These are phyloP conservation scores for Marasmius oreades DNA, from an alignment of 1,284 basidiomycete genomes.

Conservation along the genomic window DNA sequence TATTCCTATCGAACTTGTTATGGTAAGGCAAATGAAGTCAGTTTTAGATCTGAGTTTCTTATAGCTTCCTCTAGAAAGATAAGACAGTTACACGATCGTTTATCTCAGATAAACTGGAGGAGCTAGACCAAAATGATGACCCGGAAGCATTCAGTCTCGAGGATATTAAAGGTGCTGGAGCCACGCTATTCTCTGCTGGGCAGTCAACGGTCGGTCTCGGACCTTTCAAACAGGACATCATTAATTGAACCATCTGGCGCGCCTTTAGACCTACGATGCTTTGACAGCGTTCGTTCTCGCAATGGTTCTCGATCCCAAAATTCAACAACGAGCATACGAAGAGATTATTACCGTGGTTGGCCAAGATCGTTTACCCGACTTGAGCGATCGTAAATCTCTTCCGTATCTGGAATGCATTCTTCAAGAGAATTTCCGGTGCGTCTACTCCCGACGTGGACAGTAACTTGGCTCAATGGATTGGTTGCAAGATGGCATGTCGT, in stretches of 20 bases:
- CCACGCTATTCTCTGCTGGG: neutral
- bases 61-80: neutral
- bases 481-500: neutral
- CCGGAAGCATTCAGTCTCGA: neutral
- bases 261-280: neutral
- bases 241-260: neutral
- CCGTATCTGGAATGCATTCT: neutral
- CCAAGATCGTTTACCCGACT: neutral
- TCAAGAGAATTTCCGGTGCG: neutral
- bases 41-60: neutral
- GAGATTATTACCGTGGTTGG: conserved; percentile 1
- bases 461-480: neutral
- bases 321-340: conserved; percentile 1
- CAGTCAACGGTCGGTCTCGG: neutral
- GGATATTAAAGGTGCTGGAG: neutral
- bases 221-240: neutral
- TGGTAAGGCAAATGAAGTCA: conserved; percentile 16
- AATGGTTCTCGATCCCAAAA: conserved; percentile 2
- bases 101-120: neutral
- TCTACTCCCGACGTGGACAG: neutral
- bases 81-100: neutral
- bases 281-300: neutral
- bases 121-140: neutral
- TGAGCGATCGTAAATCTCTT: conserved; percentile 5
- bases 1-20: conserved; percentile 11